Evolutionary conservation across 306 rosid genomes (phyloP), one percentile per base, ranked within the genome.

Genomic region (Medicago truncatula): DNA sequence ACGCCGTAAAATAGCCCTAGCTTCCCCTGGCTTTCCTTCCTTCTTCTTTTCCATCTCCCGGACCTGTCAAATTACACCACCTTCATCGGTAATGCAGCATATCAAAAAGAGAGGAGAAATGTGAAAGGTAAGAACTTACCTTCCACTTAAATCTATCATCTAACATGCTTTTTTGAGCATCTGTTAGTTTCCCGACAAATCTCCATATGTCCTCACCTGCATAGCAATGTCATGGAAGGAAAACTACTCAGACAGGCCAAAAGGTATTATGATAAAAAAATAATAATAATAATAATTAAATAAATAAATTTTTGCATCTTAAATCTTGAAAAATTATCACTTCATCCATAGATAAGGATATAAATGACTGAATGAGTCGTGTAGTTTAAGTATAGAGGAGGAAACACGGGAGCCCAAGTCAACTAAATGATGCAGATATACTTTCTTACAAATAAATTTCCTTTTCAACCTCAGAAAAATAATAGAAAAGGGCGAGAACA

Each of bases 1-100:
- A 21, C 94, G 97, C 79, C 99, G 89, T 74, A 92, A 73, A 80
- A 88, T 88, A 58, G 97, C 97, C 88, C 97, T 92, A 14, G 98
- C 97, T 76, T 92, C 98, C 14, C 99, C 99, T 18, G 98, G 99
- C 77, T 87, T 92, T 75, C 99, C 99, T 92, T 96, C 99, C 81
- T 88, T 96, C 80, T 80, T 96, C 81, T 88, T 92, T 84, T 96
- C 99, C 99, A 96, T 96, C 83, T 96, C 98, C 43, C 97, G 86
- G 23, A 91, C 91, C 99, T 96, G 43, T 73, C 67, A 71, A 58
- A 76, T 39, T 34, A 72, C 68, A 80, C 40, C 67, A 53, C 38
- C 67, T 56, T 76, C 44, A 57, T 77, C 76, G 77, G 74, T 25
- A 50, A 58, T 25, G 56, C 57, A 66, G 74, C 36, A 60, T 31